A percentile compares a stretch with the other conserved stretches of the same genome.
phyloP scores from a whole-genome alignment of 495 filamentous ascomycete species.

The Aspergillus carlsbadensis region DNA sequence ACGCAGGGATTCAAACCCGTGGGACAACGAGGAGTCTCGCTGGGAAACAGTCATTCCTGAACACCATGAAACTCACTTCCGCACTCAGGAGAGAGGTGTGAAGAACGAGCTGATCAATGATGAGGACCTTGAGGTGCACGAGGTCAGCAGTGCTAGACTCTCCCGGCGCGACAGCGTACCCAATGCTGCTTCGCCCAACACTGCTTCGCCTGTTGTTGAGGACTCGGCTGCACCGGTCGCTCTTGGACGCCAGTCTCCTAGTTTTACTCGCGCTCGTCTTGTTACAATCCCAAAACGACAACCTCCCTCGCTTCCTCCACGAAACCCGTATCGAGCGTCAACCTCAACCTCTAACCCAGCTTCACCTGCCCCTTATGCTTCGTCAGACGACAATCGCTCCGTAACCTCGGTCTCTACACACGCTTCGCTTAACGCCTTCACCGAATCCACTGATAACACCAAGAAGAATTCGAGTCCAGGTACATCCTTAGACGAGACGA shows the following conservation, averaged over 20 bases:
- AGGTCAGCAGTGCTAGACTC: conserved; percentile 42
- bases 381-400: conserved; percentile 18
- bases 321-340: conserved; percentile 53
- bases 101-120: conserved; percentile 18
- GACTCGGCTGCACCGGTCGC: conserved; percentile 38
- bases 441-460: conserved; percentile 20
- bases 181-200: conserved; percentile 47
- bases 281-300: conserved; percentile 73
- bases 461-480: conserved; percentile 22
- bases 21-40: conserved; percentile 26
- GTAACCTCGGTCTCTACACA: conserved; percentile 26
- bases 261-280: conserved; percentile 61
- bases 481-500: conserved; percentile 19
- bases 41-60: conserved; percentile 40
- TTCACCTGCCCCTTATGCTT: conserved; percentile 17
- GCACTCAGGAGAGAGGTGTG: conserved; percentile 24
- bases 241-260: conserved; percentile 43
- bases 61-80: conserved; percentile 27
- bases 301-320: conserved; percentile 61
- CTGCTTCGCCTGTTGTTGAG: conserved; percentile 50
- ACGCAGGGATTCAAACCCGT: conserved; percentile 28
- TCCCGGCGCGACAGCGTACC: conserved; percentile 46
- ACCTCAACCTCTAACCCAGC: conserved; percentile 20
- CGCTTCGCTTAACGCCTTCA: conserved; percentile 20
- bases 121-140: conserved; percentile 44